Percentiles rank a stretch among this genome's conserved stretches.
Conservation (phyloP, 2,329 filamentous ascomycete species). For the Botrytis tulipae region DNA sequence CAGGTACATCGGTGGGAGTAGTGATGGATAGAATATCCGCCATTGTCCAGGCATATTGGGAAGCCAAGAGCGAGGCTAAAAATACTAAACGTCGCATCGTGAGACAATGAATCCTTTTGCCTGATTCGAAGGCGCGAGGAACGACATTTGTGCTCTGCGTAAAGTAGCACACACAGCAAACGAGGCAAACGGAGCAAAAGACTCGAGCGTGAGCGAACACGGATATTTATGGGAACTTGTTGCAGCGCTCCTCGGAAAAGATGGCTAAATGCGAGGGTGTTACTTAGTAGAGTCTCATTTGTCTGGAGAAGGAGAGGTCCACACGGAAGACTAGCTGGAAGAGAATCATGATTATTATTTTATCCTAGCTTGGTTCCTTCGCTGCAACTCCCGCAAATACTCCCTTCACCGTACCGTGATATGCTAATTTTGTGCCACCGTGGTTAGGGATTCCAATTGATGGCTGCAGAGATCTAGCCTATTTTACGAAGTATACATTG, state of each 20-base stretch:
- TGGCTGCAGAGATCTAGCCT: not conserved
- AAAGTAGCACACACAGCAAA: not conserved
- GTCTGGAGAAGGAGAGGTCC: slow-evolving; percentile 8
- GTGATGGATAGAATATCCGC: slow-evolving; percentile 17
- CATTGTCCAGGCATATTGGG: not conserved
- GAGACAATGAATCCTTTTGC: slow-evolving; percentile 5
- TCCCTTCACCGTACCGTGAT: not conserved
- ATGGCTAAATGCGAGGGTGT: slow-evolving; percentile 11
- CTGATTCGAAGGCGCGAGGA: slow-evolving; percentile 14
- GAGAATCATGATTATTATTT: not conserved
- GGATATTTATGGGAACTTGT: slow-evolving; percentile 13
- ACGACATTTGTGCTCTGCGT: slow-evolving; percentile 18
- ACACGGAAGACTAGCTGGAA: not conserved
- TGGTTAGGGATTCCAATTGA: not conserved
- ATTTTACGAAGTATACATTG: not conserved
- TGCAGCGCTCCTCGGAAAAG: slow-evolving; percentile 9
- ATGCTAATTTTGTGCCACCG: not conserved
- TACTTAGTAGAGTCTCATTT: slow-evolving; percentile 1
- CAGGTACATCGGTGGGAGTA: not conserved
- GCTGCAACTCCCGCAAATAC: slow-evolving; percentile 10
- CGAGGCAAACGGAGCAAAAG: not conserved
- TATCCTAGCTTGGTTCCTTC: slow-evolving; percentile 4
- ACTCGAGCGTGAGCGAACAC: not conserved
- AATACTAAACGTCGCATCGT: slow-evolving; percentile 14
- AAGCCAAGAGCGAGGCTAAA: slow-evolving; percentile 1